Evolutionary conservation across 768 basidiomycete species (phyloP).

Genomic region (Leucocoprinus birnbaumii): DNA sequence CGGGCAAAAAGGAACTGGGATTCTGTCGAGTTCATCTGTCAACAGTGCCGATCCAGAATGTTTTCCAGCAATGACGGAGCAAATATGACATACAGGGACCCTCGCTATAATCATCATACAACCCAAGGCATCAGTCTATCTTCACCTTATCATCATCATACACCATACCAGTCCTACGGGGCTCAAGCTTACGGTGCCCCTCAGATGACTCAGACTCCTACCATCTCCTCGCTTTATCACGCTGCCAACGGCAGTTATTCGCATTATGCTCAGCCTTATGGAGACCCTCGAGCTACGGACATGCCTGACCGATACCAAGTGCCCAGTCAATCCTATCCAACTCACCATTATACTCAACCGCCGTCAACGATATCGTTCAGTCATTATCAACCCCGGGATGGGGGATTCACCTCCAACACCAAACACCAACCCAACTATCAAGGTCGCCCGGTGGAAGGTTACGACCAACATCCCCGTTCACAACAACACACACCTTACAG

Average conservation of each 20-base stretch:
- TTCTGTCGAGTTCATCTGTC: slow-evolving; percentile 78
- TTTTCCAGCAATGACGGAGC: slow-evolving; percentile 5
- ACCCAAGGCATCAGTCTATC: not conserved
- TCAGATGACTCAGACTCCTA: not conserved
- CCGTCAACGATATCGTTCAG: slow-evolving; percentile 35
- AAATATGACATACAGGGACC: not conserved
- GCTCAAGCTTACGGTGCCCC: not conserved
- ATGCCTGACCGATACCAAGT: slow-evolving; percentile 1
- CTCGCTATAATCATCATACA: not conserved
- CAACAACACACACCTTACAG: slow-evolving; percentile 8
- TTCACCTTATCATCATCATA: not conserved
- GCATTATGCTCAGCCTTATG: slow-evolving; percentile 3
- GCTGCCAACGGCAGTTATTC: slow-evolving; percentile 8
- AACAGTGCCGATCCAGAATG: slow-evolving; percentile 40
- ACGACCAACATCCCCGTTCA: slow-evolving; percentile 20
- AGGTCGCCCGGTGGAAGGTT: slow-evolving; percentile 15
- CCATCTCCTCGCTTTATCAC: slow-evolving; percentile 8
- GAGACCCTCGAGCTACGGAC: not conserved
- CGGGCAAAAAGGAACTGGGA: slow-evolving; percentile 79
- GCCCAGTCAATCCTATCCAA: slow-evolving; percentile 3
- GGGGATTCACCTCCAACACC: slow-evolving; percentile 27
- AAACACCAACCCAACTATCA: slow-evolving; percentile 19
- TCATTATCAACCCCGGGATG: slow-evolving; percentile 45
- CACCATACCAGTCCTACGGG: slow-evolving; percentile 5
- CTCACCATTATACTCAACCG: slow-evolving; percentile 7